phyloP scores from a whole-genome alignment of 768 basidiomycete genomes.

The Boletus sp. region DNA sequence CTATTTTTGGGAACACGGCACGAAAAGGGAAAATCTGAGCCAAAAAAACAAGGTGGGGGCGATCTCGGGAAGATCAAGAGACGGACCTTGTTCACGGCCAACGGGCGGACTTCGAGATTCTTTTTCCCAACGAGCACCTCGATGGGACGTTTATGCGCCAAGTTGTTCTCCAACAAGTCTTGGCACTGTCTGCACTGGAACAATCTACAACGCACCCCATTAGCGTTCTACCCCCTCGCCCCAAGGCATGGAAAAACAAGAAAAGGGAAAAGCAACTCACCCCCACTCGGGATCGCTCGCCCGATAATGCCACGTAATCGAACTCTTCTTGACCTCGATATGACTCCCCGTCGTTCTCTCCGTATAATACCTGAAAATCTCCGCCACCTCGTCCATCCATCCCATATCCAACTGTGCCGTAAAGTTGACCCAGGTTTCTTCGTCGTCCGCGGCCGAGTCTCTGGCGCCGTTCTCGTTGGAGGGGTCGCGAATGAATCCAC shows the following conservation, averaged over 20 bases:
- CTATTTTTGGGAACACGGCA: slow-evolving; percentile 22
- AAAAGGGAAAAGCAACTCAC: no score
- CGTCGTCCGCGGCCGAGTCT: not conserved
- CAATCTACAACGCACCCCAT: slow-evolving; percentile 40
- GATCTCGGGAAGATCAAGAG: not conserved
- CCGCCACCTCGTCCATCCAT: slow-evolving; percentile 94
- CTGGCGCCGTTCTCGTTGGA: slow-evolving; percentile 35
- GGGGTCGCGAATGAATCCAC: slow-evolving; percentile 82
- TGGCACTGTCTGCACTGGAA: slow-evolving; percentile 98
- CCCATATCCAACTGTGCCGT: slow-evolving; percentile 93
- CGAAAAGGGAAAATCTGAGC: not conserved
- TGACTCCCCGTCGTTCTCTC: slow-evolving; percentile 96
- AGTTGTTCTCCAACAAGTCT: slow-evolving; percentile 90
- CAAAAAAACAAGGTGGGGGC: not conserved
- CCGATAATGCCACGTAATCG: slow-evolving; percentile 98
- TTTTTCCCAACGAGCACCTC: slow-evolving; percentile 98
- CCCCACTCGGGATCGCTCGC: slow-evolving; percentile 94
- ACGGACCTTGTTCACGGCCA: slow-evolving; percentile 86
- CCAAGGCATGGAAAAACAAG: not conserved
- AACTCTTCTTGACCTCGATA: slow-evolving; percentile 96
- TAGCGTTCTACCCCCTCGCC: no score
- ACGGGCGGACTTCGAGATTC: slow-evolving; percentile 94
- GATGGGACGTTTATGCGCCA: slow-evolving; percentile 90
- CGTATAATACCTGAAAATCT: slow-evolving; percentile 95
- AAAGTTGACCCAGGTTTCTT: slow-evolving; percentile 73